Evolutionary conservation across 2,329 filamentous ascomycete species (phyloP).

Genomic region (Helicocarpus griseus): DNA sequence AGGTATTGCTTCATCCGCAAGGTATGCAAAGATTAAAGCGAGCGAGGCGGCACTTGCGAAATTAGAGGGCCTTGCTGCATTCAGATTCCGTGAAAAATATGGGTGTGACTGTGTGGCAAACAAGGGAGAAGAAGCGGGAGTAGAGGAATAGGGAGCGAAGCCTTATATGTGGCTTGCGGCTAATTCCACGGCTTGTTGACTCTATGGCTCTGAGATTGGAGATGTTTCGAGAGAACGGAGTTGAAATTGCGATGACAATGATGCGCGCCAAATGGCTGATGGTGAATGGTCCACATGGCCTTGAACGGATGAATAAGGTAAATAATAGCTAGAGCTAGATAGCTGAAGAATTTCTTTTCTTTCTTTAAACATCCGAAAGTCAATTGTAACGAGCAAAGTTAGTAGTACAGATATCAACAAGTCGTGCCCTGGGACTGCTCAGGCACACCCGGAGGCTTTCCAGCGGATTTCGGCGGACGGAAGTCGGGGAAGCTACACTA

Average conservation of each 20-base stretch:
- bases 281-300: background rate
- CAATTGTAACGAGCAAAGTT: background rate
- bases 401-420: background rate
- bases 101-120: conserved; percentile 51
- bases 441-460: conserved; percentile 1
- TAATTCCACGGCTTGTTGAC: no score
- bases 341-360: background rate
- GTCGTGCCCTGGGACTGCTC: background rate
- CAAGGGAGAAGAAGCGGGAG: conserved; percentile 8
- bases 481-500: conserved; percentile 3
- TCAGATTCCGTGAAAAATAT: conserved; percentile 52
- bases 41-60: conserved; percentile 31
- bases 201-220: background rate
- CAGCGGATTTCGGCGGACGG: background rate
- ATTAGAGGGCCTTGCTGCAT: conserved; percentile 41
- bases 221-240: background rate
- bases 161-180: background rate
- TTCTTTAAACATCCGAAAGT: no score
- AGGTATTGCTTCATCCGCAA: conserved; percentile 51
- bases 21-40: conserved; percentile 60
- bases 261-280: background rate
- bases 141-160: background rate
- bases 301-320: no score
- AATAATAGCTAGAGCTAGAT: no score
- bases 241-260: background rate